Evolutionary conservation across 108 stramenopile genomes (phyloP).

Genomic region (Pelagomonas calceolata): DNA sequence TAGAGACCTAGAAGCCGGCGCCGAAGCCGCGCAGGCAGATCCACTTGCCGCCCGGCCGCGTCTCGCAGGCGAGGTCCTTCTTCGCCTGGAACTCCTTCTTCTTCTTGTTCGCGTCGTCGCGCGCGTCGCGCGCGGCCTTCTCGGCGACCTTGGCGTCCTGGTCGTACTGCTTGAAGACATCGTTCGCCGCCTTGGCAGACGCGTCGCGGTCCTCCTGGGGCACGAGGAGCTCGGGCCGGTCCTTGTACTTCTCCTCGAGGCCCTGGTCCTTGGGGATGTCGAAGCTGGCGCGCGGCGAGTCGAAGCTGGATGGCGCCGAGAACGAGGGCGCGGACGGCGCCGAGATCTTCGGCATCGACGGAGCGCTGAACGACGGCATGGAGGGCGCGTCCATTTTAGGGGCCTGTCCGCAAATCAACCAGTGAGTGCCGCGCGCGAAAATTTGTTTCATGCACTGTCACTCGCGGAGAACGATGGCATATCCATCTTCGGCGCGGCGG

Average conservation of each 20-base stretch:
- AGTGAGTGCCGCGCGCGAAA: too few relatives aligned
- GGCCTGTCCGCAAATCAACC: too few relatives aligned
- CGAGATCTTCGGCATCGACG: background rate
- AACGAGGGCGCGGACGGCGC: background rate
- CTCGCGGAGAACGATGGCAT: background rate
- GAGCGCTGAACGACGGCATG: background rate
- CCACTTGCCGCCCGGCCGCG: slow-evolving; percentile 64
- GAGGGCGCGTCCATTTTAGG: too few relatives aligned
- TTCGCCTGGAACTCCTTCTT: background rate
- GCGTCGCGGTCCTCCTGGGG: background rate
- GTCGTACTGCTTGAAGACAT: background rate
- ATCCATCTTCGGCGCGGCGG: background rate
- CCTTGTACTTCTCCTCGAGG: too few relatives aligned
- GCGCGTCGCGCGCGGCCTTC: background rate
- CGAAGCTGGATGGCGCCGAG: background rate
- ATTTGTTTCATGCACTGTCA: too few relatives aligned
- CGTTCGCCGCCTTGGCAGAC: background rate
- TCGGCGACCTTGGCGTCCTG: background rate
- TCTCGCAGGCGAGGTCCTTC: slow-evolving; percentile 66
- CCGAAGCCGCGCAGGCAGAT: slow-evolving; percentile 53
- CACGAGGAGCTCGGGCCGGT: background rate
- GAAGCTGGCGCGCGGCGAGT: background rate
- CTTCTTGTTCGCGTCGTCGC: background rate
- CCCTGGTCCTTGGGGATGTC: background rate
- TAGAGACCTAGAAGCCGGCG: slow-evolving; percentile 56